Evolutionary conservation across 805 yeast genomes (phyloP), one percentile per base, ranked within the genome.

Genomic region (Saturnispora galanensis): DNA sequence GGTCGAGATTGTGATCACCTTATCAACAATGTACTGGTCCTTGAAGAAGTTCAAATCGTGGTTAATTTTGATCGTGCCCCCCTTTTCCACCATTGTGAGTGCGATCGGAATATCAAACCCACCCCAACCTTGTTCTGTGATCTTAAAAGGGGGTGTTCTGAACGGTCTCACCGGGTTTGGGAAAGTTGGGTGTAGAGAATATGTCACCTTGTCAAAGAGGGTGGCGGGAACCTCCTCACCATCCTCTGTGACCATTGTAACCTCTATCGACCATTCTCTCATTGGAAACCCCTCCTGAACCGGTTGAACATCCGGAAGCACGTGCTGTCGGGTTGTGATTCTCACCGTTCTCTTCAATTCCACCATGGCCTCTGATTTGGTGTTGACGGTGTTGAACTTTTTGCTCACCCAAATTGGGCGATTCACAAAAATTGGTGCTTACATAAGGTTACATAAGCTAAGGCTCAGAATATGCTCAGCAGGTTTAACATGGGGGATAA

Each of bases 51-150:
- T 88, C 60, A 90, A 76, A 64, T 90, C 98, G 60, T 93, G 97
- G 56, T 76, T 77, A 46, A 93, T 64, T 59, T 84, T 84, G 50
- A 83, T 74, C 62, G 89, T 97, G 40, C 97, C 97, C 44, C 81
- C 84, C 58, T 83, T 84, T 48, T 94, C 97, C 15, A 81, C 72
- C 38, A 84, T 67, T 49, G 83, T 83, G 36, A 89, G 69, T 31
- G 84, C 73, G 49, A 93, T 80, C 33, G 84, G 84, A 60, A 93
- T 74, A 58, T 89, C 96, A 57, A 90, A 90, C 53, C 90, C 97
- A 62, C 97, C 98, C 97, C 98, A 90, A 42, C 98, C 98, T 67
- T 86, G 81, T 63, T 90, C 98, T 57, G 79, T 84, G 46, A 90
- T 82, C 58, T 67, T 75, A 66, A 89, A 90, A 10, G 98, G 98